A percentile compares a stretch with the other conserved stretches of the same genome.
phyloP scores from a whole-genome alignment of 169 alveolate genomes.

The Eimeria brunetti region DNA sequence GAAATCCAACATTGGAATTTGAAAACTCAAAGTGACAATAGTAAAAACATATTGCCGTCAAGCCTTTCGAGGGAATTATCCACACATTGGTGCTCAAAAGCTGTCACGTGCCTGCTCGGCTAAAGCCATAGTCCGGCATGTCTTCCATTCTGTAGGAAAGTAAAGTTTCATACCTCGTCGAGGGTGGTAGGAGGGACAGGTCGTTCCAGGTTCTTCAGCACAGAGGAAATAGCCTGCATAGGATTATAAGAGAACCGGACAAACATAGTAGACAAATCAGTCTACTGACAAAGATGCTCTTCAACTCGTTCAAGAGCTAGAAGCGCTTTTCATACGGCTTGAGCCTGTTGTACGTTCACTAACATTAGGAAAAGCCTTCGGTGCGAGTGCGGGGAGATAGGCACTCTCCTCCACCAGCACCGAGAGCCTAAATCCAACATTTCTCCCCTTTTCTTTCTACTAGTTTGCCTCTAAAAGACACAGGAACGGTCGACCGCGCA shows the following conservation, averaged over 20 bases:
- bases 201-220: not conserved
- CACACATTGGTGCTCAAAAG: not conserved
- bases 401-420: not conserved
- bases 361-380: not conserved
- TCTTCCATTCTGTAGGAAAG: not conserved
- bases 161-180: not conserved
- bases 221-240: not conserved
- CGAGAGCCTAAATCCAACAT: not conserved
- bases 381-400: not conserved
- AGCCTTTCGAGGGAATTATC: not conserved
- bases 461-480: not conserved
- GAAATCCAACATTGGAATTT: not conserved
- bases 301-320: not conserved
- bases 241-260: not conserved
- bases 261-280: not conserved
- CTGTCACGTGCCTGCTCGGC: not conserved
- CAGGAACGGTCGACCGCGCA: not conserved
- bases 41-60: not conserved
- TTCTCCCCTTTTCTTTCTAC: not conserved
- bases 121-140: not conserved
- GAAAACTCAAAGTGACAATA: not conserved
- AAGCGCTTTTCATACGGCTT: not conserved
- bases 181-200: slow-evolving; percentile 29
- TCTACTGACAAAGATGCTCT: not conserved
- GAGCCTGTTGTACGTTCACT: too few species aligned